phyloP scores from a whole-genome alignment of 129 eudicot genomes.

The Ambrosia artemisiifolia region DNA sequence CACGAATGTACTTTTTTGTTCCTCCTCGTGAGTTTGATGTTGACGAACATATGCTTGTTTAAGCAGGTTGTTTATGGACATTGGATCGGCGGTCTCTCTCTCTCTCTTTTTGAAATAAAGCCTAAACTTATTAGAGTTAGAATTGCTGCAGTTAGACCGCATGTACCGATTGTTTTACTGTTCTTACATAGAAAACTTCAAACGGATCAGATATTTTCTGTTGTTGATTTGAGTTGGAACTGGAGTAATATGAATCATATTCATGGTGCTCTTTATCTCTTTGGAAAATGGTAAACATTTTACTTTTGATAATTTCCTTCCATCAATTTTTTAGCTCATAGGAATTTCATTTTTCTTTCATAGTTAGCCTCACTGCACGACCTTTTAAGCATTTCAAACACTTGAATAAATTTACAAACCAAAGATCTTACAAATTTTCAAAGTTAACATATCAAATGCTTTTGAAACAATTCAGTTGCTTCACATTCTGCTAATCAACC shows the following conservation, averaged over 20 bases:
- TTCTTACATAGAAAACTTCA: slow-evolving; percentile 10
- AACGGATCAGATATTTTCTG: background rate
- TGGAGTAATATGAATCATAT: slow-evolving; percentile 1
- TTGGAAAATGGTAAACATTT: too few species aligned
- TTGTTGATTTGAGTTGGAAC: slow-evolving; percentile 10
- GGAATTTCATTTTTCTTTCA: too few species aligned
- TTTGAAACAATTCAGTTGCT: too few species aligned
- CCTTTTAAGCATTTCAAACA: too few species aligned
- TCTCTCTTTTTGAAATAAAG: slow-evolving; percentile 4
- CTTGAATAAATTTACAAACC: too few species aligned
- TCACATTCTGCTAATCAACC: too few species aligned
- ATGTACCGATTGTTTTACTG: slow-evolving; percentile 14
- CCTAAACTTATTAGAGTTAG: slow-evolving; percentile 17
- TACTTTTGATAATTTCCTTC: too few species aligned
- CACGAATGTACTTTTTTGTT: slow-evolving; percentile 17
- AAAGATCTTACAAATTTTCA: too few species aligned
- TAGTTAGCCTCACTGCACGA: too few species aligned
- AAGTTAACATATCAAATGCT: too few species aligned
- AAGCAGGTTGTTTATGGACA: slow-evolving; percentile 18
- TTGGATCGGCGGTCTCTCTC: slow-evolving; percentile 12
- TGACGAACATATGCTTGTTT: slow-evolving; percentile 16
- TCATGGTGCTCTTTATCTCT: background rate
- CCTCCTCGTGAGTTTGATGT: slow-evolving; percentile 29
- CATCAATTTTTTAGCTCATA: too few species aligned
- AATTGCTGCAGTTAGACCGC: background rate